phyloP scores from a whole-genome alignment of 768 basidiomycete genomes.

The Podaxis pistillaris region DNA sequence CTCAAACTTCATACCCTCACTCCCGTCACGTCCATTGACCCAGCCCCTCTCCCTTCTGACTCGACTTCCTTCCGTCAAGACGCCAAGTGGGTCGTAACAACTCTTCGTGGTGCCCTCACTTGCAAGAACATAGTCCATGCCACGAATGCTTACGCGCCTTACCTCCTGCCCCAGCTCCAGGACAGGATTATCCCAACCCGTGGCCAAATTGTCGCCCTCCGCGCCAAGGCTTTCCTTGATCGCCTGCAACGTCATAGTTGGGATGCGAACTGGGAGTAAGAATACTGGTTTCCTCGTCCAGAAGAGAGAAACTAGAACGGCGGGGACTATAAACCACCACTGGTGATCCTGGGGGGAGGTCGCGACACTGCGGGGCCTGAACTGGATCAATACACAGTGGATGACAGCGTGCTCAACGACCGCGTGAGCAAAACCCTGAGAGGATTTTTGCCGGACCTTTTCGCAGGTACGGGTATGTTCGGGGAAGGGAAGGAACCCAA shows the following conservation, averaged over 20 bases:
- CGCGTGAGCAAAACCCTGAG: constrained; percentile 48
- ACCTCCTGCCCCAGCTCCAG: constrained; percentile 54
- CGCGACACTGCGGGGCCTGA: constrained; percentile 42
- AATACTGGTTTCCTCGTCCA: constrained; percentile 85
- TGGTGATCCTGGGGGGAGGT: constrained; percentile 75
- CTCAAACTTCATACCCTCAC: constrained; percentile 72
- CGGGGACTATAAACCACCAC: constrained; percentile 36
- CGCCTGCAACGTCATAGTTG: constrained; percentile 45
- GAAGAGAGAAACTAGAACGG: constrained; percentile 16
- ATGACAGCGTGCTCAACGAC: constrained; percentile 56
- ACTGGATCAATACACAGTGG: constrained; percentile 50
- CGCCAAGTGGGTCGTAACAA: constrained; percentile 26
- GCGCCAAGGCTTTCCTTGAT: constrained; percentile 33
- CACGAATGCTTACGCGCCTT: constrained; percentile 80
- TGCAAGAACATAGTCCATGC: constrained; percentile 77
- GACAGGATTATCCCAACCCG: constrained; percentile 66
- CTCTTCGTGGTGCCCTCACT: constrained; percentile 59
- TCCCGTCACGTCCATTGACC: constrained; percentile 51
- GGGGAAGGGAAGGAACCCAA: constrained; percentile 50
- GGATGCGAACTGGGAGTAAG: constrained; percentile 51
- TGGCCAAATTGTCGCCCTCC: constrained; percentile 58
- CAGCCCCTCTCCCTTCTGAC: constrained; percentile 9
- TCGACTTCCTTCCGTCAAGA: neutral
- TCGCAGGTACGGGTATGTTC: constrained; percentile 45
- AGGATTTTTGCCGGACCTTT: constrained; percentile 56